Evolutionary conservation across 2,329 filamentous ascomycete species (phyloP).

Genomic region (Fusarium albosuccineum): DNA sequence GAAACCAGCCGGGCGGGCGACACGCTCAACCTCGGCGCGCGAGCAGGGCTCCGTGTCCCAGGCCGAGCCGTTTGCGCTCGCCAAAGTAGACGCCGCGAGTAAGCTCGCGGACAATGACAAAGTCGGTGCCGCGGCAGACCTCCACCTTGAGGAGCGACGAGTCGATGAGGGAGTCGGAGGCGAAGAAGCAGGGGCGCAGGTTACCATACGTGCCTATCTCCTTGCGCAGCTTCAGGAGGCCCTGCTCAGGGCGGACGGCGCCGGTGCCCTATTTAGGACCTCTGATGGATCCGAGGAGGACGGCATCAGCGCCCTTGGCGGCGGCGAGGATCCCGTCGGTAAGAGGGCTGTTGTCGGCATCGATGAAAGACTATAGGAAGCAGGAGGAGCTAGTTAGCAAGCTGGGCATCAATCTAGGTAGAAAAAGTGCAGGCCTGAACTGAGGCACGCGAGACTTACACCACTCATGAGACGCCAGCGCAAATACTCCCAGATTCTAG

Average conservation of each 20-base stretch:
- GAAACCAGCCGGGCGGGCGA: slow-evolving; percentile 84
- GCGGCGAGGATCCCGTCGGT: slow-evolving; percentile 86
- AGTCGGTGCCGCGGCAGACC: slow-evolving; percentile 88
- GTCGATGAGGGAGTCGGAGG: slow-evolving; percentile 85
- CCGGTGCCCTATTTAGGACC: slow-evolving; percentile 97
- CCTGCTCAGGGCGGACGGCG: slow-evolving; percentile 89
- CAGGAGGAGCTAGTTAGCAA: slow-evolving; percentile 6
- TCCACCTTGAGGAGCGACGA: slow-evolving; percentile 88
- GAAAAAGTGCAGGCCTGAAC: slow-evolving; percentile 1
- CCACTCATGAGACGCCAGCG: slow-evolving; percentile 89
- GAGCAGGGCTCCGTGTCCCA: slow-evolving; percentile 91
- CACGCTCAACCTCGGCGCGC: slow-evolving; percentile 86
- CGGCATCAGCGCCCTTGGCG: slow-evolving; percentile 87
- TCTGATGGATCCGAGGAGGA: slow-evolving; percentile 93
- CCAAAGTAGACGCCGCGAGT: slow-evolving; percentile 97
- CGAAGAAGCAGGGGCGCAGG: slow-evolving; percentile 95
- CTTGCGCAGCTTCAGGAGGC: slow-evolving; percentile 90
- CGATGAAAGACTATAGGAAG: slow-evolving; percentile 81
- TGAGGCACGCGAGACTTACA: slow-evolving; percentile 66
- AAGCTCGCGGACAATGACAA: slow-evolving; percentile 92
- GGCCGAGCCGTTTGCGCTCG: slow-evolving; percentile 80
- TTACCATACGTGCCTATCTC: slow-evolving; percentile 96
- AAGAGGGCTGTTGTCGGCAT: slow-evolving; percentile 81
- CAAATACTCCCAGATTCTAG: neutral
- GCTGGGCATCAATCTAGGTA: neutral